phyloP scores from a whole-genome alignment of 805 yeast genomes.

The Candida silvatica region DNA sequence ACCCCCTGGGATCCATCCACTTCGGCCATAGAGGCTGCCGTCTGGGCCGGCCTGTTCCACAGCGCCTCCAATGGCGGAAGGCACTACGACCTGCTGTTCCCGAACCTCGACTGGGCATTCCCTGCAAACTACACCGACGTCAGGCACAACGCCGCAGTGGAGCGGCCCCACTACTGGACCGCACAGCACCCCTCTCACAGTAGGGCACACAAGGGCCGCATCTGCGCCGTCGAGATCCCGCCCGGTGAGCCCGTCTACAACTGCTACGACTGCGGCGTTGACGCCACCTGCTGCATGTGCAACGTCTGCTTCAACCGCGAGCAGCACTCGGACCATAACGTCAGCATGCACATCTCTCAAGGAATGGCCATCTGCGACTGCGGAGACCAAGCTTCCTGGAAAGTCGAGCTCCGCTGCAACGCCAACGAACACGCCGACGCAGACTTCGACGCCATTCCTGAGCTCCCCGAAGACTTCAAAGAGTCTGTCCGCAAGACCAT shows the following conservation, averaged over 20 bases:
- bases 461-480: slow-evolving; percentile 14
- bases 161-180: too few relatives aligned
- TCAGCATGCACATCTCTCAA: slow-evolving; percentile 39
- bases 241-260: slow-evolving; percentile 61
- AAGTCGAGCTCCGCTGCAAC: slow-evolving; percentile 38
- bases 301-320: slow-evolving; percentile 60
- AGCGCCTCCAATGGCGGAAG: too few relatives aligned
- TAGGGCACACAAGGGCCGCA: slow-evolving; percentile 42
- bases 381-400: slow-evolving; percentile 65
- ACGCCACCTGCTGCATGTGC: slow-evolving; percentile 73
- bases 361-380: slow-evolving; percentile 66
- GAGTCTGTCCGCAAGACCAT: slow-evolving; percentile 20
- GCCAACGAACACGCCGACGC: slow-evolving; percentile 12
- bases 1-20: too few relatives aligned
- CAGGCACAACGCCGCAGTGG: too few relatives aligned
- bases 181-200: too few relatives aligned
- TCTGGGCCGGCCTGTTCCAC: too few relatives aligned
- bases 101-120: too few relatives aligned
- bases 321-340: slow-evolving; percentile 63
- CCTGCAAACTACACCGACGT: too few relatives aligned
- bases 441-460: slow-evolving; percentile 5
- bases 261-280: slow-evolving; percentile 70
- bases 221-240: slow-evolving; percentile 59
- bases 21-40: too few relatives aligned
- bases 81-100: too few relatives aligned